Base-by-base conservation (phyloP, 2,329 filamentous ascomycete genomes). In the Zopfia rhizophila region DNA sequence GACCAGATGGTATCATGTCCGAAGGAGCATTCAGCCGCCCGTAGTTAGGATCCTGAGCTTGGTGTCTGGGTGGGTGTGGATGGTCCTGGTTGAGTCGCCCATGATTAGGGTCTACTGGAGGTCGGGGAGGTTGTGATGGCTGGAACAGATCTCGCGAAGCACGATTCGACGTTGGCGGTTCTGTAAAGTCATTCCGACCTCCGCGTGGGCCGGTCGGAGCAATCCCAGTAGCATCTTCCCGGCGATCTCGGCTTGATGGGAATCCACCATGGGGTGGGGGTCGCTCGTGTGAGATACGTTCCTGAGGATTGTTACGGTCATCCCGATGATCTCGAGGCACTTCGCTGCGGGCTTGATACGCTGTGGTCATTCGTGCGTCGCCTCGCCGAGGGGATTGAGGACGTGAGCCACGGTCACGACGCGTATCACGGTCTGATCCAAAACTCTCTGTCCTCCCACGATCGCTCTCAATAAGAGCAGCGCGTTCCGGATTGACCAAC, bases 121-220 rank as follows among this genome's bases (percentile, higher is more conserved):
- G 60, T 3, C 72, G 66, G 31, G 66, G 44, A 21, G 63, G 54
- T 22, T 70, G 58, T 21, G 65, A 53, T 14, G 68, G 60, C 40
- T 73, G 65, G 52, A 75, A 72, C 45, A 72, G 66, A 19, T 80
- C 78, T 8, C 72, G 59, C 8, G 66, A 60, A 7, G 57, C 53
- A 19, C 66, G 63, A 18, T 52, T 55, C 4, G 65, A 44, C 44
- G 56, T 36, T 4, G 48, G 28, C 5, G 42, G 28, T 3, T 39
- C 42, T 11, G 47, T n/a, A 25, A 58, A 42, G 17, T 72, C 68
- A 21, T 55, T 60, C 32, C 78, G 72, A 38, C 74, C 74, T 37
- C 70, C 70, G 45, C 80, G 77, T 40, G 82, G 82, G 12, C 81
- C 82, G 14, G 77, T 78, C 5, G 82, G 82, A 31, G 80, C 72